Evolutionary conservation across 140 eudicot genomes (phyloP), one percentile per base, ranked within the genome.

Genomic region (Erigeron philadelphicus): DNA sequence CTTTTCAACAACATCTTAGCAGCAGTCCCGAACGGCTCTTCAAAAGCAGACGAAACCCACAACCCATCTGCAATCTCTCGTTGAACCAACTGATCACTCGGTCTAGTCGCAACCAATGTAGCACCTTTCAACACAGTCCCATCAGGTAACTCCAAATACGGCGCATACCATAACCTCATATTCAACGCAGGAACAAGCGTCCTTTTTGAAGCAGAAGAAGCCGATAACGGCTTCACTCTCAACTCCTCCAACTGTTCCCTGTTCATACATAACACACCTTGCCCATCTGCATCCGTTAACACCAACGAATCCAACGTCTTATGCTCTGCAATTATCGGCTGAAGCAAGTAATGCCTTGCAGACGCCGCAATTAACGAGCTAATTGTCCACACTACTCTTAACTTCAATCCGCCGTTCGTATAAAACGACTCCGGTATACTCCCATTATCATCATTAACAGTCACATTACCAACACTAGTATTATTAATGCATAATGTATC

Each of bases 101-200:
- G 90, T 60, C 84, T 75, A 56, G 84, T 80, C 0, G 90, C 90
- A 57, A 87, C 86, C 60, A 87, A 71, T 11, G 95, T 84, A 13
- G 95, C 90, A 56, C 95, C 90, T 72, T 84, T 84, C 16, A 87
- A 68, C 72, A 84, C 90, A 18, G 60, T 80, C 43, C 93, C 90
- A 64, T 84, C 74, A 0, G 90, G 90, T 64, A 90, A 35, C 63
- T 87, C 94, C 80, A 90, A 44, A 10, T 78, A 84, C 1, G 97
- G 89, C 0, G 94, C 97, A 66, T 90, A 90, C 97, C 97, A 90
- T 56, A 90, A 66, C 83, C 85, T 81, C 94, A 90, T 85, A 64
- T 79, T 90, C 79, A 90, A 64, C 67, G 94, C 95, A 0, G 95
- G 97, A 8, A 90, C 85, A 3, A 79, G 74, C 0, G 94, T 90